Base-by-base conservation (phyloP, 352 stramenopile species). In the Globisporangium spinosum region DNA sequence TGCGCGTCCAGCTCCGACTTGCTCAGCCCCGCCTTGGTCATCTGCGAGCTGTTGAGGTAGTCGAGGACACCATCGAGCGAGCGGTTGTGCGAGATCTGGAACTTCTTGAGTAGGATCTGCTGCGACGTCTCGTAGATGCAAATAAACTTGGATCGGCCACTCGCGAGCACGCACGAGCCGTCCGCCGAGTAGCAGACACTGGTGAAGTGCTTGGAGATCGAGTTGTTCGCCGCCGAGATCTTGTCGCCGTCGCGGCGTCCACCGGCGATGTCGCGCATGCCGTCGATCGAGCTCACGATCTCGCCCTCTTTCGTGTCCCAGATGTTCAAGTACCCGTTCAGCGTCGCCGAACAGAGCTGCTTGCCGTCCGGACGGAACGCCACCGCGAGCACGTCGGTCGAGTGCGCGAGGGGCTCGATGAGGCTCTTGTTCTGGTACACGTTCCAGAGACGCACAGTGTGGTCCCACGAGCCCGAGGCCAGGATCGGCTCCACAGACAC, bases 181-280 rank as follows among this genome's bases (percentile, higher is more conserved):
- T 99, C 98, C 40, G 97, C 97, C 57, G 95, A 99, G 82, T 99
- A 99, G 70, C 93, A 98, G 23, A 99, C 86, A 68, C 91, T 98
- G n/a, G 96, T 99, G 72, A 99, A 99, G 73, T 99, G 97, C 74
- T 99, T 98, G 3, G 91, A 97, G 13, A 96, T 79, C 45, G 95
- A 79, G 76, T 98, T 94, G 77, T 95, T 97, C 35, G 87, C 80
- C 20, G 90, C 89, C 35, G 91, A 86, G 62, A 95, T 88, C 43
- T 80, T 89, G 74, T 97, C 90, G 32, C 74, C 80, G 40, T 87
- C 82, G 62, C 90, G 89, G 12, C 91, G 87, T 57, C 97, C 97
- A 69, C 97, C 97, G 17, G 92, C 87, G 71, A 99, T 98, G 75
- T 99, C 98, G 35, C 97, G 87, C 70, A 95, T 85, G 0, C 97